A percentile compares a stretch with the other conserved stretches of the same genome.
These are phyloP conservation scores for Cryptococcus sp. DNA, from an alignment of 1,284 basidiomycete species.

Conservation along the genomic window DNA sequence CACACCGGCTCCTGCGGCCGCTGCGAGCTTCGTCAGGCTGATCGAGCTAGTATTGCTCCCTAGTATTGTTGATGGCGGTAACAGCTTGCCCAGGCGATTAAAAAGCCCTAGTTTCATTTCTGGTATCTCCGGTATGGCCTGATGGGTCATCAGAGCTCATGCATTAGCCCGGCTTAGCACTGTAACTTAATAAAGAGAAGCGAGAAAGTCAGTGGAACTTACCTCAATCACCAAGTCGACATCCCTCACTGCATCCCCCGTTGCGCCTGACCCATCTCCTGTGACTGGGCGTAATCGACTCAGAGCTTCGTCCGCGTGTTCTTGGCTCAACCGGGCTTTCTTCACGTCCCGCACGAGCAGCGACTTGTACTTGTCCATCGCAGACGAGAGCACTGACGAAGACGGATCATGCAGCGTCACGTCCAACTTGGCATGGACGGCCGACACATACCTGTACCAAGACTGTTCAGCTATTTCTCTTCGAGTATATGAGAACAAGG, in stretches of 20 bases:
- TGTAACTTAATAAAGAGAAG: neutral
- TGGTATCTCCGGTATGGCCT: slow-evolving; percentile 89
- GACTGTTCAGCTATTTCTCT: neutral
- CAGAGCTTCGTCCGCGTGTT: slow-evolving; percentile 72
- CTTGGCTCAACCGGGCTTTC: slow-evolving; percentile 73
- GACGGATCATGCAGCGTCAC: slow-evolving; percentile 47
- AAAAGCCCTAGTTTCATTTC: slow-evolving; percentile 80
- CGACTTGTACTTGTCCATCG: slow-evolving; percentile 58
- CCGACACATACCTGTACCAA: slow-evolving; percentile 43
- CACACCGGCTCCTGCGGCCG: slow-evolving; percentile 66
- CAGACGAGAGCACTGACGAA: slow-evolving; percentile 34
- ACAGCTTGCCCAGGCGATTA: slow-evolving; percentile 65
- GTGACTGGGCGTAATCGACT: slow-evolving; percentile 65
- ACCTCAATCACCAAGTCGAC: slow-evolving; percentile 91
- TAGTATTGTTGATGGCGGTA: slow-evolving; percentile 75
- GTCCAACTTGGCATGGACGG: slow-evolving; percentile 43
- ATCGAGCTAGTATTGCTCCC: slow-evolving; percentile 95
- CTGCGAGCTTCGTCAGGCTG: slow-evolving; percentile 90
- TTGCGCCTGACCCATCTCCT: slow-evolving; percentile 31
- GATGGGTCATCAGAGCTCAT: slow-evolving; percentile 6
- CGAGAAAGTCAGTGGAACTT: slow-evolving; percentile 24
- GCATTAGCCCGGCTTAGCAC: neutral
- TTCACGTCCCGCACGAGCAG: slow-evolving; percentile 84
- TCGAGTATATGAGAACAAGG: neutral
- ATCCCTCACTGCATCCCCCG: slow-evolving; percentile 60